Evolutionary conservation across 306 rosid species (phyloP).

Genomic region (Vigna radiata): DNA sequence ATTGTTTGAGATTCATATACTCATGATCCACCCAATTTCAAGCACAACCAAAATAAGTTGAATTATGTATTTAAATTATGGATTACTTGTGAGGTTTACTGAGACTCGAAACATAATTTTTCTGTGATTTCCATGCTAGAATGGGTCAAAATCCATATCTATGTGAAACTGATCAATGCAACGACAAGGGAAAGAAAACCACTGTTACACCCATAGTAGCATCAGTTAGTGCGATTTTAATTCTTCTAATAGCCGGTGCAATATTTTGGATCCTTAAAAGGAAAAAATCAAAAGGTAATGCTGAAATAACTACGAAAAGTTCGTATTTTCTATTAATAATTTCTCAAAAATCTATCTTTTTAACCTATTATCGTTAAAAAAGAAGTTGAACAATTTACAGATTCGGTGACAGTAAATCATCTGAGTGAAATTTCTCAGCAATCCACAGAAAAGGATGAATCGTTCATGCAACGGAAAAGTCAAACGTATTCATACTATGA

Average conservation of each 20-base stretch:
- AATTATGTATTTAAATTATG: background rate
- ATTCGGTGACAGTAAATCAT: background rate
- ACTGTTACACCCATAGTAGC: slow-evolving; percentile 41
- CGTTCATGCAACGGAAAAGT: slow-evolving; percentile 1
- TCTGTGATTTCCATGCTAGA: slow-evolving; percentile 38
- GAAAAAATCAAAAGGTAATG: slow-evolving; percentile 36
- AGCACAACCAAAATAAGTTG: no score
- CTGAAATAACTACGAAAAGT: no score
- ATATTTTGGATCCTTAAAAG: slow-evolving; percentile 33
- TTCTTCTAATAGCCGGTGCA: slow-evolving; percentile 31
- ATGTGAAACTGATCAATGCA: slow-evolving; percentile 39
- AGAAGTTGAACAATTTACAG: background rate
- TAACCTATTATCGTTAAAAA: background rate
- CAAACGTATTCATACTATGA: background rate
- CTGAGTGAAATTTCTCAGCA: background rate
- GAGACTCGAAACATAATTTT: background rate
- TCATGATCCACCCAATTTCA: background rate
- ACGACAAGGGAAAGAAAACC: background rate
- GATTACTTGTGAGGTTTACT: background rate
- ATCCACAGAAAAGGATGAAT: background rate
- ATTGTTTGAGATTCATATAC: background rate
- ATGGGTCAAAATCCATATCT: slow-evolving; percentile 49
- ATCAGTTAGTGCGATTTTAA: slow-evolving; percentile 45
- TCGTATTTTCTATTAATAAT: background rate
- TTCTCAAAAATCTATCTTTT: background rate